A percentile compares a stretch with the other conserved stretches of the same genome.
Conservation (phyloP, 495 filamentous ascomycete genomes). For the Glonium stellatum region DNA sequence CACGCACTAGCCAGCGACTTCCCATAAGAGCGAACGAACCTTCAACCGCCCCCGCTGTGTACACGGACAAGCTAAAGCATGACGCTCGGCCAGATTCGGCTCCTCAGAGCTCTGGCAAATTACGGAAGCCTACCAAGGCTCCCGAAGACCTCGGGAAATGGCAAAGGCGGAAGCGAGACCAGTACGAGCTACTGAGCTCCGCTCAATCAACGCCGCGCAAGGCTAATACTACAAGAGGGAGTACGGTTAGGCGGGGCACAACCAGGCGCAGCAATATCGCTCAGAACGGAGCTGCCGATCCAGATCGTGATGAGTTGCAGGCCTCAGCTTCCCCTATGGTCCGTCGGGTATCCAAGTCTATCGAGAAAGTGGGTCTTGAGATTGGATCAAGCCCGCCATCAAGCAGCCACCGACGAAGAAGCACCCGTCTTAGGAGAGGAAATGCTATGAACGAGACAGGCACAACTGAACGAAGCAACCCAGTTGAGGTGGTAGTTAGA, state of each 20-base stretch:
- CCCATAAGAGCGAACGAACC: not conserved
- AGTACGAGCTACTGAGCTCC: constrained; percentile 7
- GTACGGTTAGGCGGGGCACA: not conserved
- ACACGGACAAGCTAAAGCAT: not conserved
- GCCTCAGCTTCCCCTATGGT: too few species aligned
- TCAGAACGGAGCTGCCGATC: too few species aligned
- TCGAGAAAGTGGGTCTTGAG: not conserved
- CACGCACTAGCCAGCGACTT: not conserved
- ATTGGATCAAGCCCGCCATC: not conserved
- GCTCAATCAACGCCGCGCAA: not conserved
- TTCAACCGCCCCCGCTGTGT: not conserved
- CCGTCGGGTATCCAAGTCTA: too few species aligned
- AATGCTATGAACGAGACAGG: not conserved
- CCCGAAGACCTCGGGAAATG: constrained; percentile 6
- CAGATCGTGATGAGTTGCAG: too few species aligned
- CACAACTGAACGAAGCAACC: not conserved
- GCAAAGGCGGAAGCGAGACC: not conserved
- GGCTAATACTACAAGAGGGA: not conserved
- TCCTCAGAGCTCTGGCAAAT: constrained; percentile 3
- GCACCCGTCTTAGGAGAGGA: not conserved
- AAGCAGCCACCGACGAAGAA: not conserved
- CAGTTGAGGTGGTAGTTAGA: too few species aligned
- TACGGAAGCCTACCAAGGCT: constrained; percentile 16
- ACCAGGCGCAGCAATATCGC: too few species aligned
- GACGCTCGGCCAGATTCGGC: not conserved